Base-by-base conservation (phyloP, 2,329 filamentous ascomycete species). In the Clonostachys byssicola region DNA sequence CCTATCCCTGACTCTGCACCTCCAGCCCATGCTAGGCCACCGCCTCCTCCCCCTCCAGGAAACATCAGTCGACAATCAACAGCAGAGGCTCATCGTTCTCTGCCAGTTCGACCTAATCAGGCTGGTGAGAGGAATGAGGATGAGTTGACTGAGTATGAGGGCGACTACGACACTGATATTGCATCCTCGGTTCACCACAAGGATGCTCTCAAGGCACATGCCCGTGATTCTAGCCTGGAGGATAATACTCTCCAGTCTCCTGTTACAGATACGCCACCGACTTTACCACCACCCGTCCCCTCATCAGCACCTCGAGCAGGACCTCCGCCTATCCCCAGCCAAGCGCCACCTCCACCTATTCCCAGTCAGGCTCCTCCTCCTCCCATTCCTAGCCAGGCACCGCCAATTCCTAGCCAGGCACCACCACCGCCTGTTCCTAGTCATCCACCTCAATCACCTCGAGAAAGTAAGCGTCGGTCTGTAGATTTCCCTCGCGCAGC, bases 141-240 rank as follows among this genome's bases (percentile, higher is more conserved):
- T 49, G 91, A 95, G 59, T 79, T 90, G 34, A 95, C 90, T 0
- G 92, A 96, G 60, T 97, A 97, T 60, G 94, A 99, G 62, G 94
- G 92, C 7, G 94, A 97, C 61, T 97, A 97, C 62, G 94, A 97
- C 57, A 97, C 94, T 7, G 94, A 97, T 62, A 97, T 97, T 61
- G 92, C 88, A 2, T 89, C 92, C n/a, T 86, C 89, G 10, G 90
- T 83, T n/a, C 89, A 88, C 47, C 90, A 96, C 66, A 96, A 95
- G 67, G 92, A 96, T 68, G 92, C 92, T 1, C 68, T 97, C 51
- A 95, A 92, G 64, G 73, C 89, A 9, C 90, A 95, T 64, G 81
- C 78, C 8, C 81, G 86, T 46, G 89, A 92, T 42, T 81, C 86
- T 7, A 95, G 88, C 60, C 62, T 88, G 46, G 90, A 95, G 51